These are phyloP conservation scores for Pontederia crassipes DNA, from an alignment of 176 grass and related monocot genomes.

Conservation along the genomic window DNA sequence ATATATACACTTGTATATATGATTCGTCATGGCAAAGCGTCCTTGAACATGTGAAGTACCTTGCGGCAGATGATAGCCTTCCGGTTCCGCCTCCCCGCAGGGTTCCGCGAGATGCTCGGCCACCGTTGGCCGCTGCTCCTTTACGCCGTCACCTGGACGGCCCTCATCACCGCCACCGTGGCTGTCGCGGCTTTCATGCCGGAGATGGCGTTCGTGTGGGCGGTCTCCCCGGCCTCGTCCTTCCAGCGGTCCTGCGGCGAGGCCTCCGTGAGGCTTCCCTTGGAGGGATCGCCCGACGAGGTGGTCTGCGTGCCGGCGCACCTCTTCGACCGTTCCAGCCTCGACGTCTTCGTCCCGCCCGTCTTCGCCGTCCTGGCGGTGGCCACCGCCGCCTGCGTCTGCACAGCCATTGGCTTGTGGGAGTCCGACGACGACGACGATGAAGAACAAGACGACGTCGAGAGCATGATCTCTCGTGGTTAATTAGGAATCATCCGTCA, in stretches of 20 bases:
- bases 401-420: conserved; percentile 45
- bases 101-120: conserved; percentile 2
- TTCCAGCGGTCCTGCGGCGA: conserved; percentile 16
- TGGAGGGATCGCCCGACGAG: conserved; percentile 50
- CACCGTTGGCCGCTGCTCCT: conserved; percentile 28
- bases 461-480: not conserved
- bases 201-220: conserved; percentile 74
- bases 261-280: conserved; percentile 27
- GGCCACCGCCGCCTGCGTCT: conserved; percentile 33
- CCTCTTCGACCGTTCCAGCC: conserved; percentile 28
- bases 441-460: not conserved
- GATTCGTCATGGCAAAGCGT: no score
- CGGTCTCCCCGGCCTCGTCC: conserved; percentile 24
- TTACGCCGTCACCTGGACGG: conserved; percentile 56
- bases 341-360: conserved; percentile 40
- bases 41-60: no score
- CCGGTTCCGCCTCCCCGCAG: conserved; percentile 13
- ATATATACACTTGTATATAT: no score
- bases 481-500: no score
- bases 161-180: conserved; percentile 35
- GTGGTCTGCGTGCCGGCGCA: conserved; percentile 38
- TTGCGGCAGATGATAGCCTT: conserved; percentile 27
- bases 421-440: conserved; percentile 35
- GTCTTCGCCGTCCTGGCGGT: conserved; percentile 45
- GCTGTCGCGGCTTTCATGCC: conserved; percentile 48